Evolutionary conservation across 148 eudicot species (phyloP).

Genomic region (Pharnaceum exiguum): DNA sequence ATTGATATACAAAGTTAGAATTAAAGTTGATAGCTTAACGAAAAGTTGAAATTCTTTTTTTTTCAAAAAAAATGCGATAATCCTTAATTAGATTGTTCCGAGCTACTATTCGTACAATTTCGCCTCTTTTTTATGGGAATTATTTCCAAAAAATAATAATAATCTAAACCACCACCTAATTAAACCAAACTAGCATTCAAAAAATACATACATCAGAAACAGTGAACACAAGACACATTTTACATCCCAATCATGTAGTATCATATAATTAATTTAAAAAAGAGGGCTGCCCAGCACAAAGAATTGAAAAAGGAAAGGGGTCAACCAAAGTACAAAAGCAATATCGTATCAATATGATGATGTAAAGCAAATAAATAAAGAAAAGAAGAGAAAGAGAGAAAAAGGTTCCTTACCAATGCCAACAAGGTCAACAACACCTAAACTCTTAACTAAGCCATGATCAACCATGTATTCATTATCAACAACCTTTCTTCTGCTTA

Average conservation of each 20-base stretch:
- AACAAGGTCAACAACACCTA: slow-evolving; percentile 70
- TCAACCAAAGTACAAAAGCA: neutral
- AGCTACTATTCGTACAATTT: no score
- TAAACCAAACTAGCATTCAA: no score
- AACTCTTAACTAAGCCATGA: slow-evolving; percentile 69
- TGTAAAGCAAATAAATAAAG: neutral
- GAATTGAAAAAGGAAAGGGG: neutral
- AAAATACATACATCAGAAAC: no score
- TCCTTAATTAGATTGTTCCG: no score
- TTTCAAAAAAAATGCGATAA: no score
- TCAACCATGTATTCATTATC: slow-evolving; percentile 31
- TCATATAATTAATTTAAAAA: neutral
- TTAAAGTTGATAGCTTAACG: no score
- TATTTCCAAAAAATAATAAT: no score
- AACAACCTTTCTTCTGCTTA: slow-evolving; percentile 78
- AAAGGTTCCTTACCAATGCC: slow-evolving; percentile 83
- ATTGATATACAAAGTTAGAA: no score
- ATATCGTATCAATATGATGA: neutral
- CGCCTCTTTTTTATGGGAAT: no score
- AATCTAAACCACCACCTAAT: no score
- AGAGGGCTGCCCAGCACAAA: neutral
- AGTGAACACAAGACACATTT: no score
- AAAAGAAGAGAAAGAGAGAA: neutral
- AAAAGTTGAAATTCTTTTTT: no score
- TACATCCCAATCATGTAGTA: neutral